Percentiles rank a stretch among this genome's conserved stretches.
These are phyloP conservation scores for Paramecium biaurelia DNA, from an alignment of 73 alveolate species.

Conservation along the genomic window DNA sequence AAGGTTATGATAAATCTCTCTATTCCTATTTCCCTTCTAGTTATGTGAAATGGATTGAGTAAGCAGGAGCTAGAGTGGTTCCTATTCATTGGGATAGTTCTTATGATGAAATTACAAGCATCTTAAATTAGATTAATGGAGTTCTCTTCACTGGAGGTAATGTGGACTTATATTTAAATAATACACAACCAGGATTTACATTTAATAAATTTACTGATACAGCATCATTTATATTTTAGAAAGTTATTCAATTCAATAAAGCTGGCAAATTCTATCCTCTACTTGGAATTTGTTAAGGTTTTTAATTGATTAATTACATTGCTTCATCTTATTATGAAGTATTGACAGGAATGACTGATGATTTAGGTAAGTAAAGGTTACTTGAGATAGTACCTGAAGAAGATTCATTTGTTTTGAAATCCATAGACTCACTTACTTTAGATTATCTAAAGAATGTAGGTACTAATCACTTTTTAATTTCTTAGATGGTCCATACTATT, in stretches of 20 bases:
- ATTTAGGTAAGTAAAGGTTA: not conserved
- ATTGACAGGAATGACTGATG: slow-evolving; percentile 35
- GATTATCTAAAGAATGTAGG: not conserved
- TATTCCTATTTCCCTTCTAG: slow-evolving; percentile 51
- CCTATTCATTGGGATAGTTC: slow-evolving; percentile 61
- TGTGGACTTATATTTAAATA: slow-evolving; percentile 56
- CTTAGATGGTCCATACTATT: slow-evolving; percentile 17
- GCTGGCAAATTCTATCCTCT: slow-evolving; percentile 65
- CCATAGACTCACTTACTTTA: not conserved
- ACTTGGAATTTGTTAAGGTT: slow-evolving; percentile 66
- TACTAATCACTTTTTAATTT: not conserved
- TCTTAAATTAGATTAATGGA: slow-evolving; percentile 56
- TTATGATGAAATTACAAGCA: slow-evolving; percentile 43
- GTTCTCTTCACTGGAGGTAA: slow-evolving; percentile 66
- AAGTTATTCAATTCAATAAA: slow-evolving; percentile 48
- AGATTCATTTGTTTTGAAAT: not conserved
- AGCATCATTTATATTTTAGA: slow-evolving; percentile 42
- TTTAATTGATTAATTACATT: slow-evolving; percentile 48
- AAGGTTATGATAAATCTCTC: not conserved
- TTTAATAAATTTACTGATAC: slow-evolving; percentile 55
- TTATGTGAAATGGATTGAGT: slow-evolving; percentile 57
- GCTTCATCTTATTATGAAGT: slow-evolving; percentile 30
- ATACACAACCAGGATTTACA: slow-evolving; percentile 50
- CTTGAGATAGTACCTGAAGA: not conserved
- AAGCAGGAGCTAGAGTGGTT: slow-evolving; percentile 69